Evolutionary conservation across 1,284 basidiomycete species (phyloP), one percentile per base, ranked within the genome.

Genomic region (Malassezia brasiliensis): DNA sequence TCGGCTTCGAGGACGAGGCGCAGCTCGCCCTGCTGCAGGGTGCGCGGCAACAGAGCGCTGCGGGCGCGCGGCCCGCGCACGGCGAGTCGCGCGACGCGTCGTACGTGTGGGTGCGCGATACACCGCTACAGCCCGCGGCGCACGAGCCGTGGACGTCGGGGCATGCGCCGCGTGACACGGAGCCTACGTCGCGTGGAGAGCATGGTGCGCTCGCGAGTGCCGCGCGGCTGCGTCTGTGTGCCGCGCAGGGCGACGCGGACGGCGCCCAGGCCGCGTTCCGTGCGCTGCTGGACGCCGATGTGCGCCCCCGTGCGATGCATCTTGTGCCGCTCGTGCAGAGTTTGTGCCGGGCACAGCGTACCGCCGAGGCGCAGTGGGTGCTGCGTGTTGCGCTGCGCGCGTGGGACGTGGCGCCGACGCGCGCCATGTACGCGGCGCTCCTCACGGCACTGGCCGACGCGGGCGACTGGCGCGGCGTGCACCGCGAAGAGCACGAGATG

Each of bases 101-200:
- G 17, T 41, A 53, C 35, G 45, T 25, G n/a, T 53, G 52, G 52
- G 52, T 53, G 38, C 52, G 52, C 45, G 52, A 53, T 17, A 53
- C 52, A 30, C 32, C 52, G 40, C 47, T 53, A 37, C 52, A 47
- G 45, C 52, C 52, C 37, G 37, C 35, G 32, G 15, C 42, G 5
- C 41, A 46, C 38, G 50, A 42, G 20, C n/a, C 30, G 25, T 31
- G 20, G 19, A 7, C 19, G 19, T 19, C 35, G 8, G 25, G 25
- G 30, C 50, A 9, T 30, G 20, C 34, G 11, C 15, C 22, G 28
- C 34, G n/a, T 9, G 36, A 32, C 11, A 9, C 20, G 5, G 36
- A 49, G 12, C 37, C 17, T 20, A 5, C 38, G 9, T 2, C 17
- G 17, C n/a, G 10, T 15, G 38, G 17, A 9, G 17, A 40, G 38